Base-by-base conservation (phyloP, 2,329 filamentous ascomycete species). In the Fusarium sp. region DNA sequence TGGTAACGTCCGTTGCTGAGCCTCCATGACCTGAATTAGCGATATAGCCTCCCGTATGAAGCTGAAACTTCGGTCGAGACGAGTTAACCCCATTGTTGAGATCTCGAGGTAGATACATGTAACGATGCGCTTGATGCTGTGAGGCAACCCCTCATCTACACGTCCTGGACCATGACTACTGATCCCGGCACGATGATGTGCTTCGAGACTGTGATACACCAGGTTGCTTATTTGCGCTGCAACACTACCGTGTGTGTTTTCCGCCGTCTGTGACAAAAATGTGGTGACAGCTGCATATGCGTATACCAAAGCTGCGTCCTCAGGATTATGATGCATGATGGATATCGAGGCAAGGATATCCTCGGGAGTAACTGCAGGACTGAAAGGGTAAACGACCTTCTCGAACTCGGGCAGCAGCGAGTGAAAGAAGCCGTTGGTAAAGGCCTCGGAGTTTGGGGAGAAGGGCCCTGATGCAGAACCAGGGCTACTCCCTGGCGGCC, bases 101-200 rank as follows among this genome's bases (percentile, higher is more conserved):
- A 86, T 87, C 69, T 87, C 83, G 38, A 87, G 80, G 65, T 86
- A 87, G 46, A 87, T 78, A 41, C 81, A 84, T n/a, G 83, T 84
- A 79, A 86, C 83, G 16, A 84, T 80, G 40, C 82, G 79, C 62
- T 83, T 81, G 32, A 85, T 79, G 0, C 81, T 82, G 13, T 82
- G 79, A 53, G 67, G 63, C 3, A 79, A 78, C 6, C 81, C 78
- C n/a, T 81, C 79, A n/a, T 81, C 80, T 12, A 79, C 75, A 15
- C 80, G 78, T 9, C 77, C 72, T 53, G 78, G 76, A 69, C 73
- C 78, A 63, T 74, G 80, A 16, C 44, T 58, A 20, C 63, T 72
- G 11, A 74, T 43, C 8, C 51, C 83, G 74, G 51, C 72, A 30
- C 73, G 70, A 9, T 73, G 71, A 48, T 79, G 76, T 4, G 75